Base-by-base conservation (phyloP, 257 asterid genomes). In the Verbena officinalis region DNA sequence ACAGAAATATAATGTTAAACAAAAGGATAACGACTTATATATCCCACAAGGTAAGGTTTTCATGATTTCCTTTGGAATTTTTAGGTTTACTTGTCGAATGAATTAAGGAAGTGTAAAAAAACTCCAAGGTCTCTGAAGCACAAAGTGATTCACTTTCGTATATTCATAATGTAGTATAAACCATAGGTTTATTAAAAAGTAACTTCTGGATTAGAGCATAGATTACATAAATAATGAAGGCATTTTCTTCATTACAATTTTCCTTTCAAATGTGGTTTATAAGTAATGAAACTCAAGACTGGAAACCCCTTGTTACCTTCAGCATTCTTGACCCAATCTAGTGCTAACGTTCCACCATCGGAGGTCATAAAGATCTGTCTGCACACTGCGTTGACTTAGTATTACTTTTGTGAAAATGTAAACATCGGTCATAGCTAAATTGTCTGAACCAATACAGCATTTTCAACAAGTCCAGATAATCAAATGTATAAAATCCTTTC, bases 281-380 rank as follows among this genome's bases (percentile, higher is more conserved):
- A 19, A 40, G 49, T 15, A 33, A 58, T 59, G 27, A 22, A 40
- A 33, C 36, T 49, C 38, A 55, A 36, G 21, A 46, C 8, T 14
- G 62, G 8, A 55, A 53, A 58, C 14, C n/a, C n/a, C 39, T 64
- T 58, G 58, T 50, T 74, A 87, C 89, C 97, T 64, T 82, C 78
- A 3, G 24, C 67, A 51, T 72, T 81, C 80, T 58, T 68, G 63
- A 83, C 81, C 97, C 97, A 90, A 76, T 90, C 96, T 77, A 90
- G 69, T 69, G 97, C 96, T 60, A 90, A 33, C n/a, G 97, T 90
- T 69, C 92, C 97, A 14, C 95, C 97, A 72, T 90, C 96, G 40
- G 80, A 63, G 36, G 90, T 70, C 39, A 62, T 71, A 67, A 81
- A 87, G 22, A 87, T 73, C 80, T 90, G 84, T 72, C 97, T 90